Conservation (phyloP, 2,329 filamentous ascomycete species). For the Alternaria arbusti region DNA sequence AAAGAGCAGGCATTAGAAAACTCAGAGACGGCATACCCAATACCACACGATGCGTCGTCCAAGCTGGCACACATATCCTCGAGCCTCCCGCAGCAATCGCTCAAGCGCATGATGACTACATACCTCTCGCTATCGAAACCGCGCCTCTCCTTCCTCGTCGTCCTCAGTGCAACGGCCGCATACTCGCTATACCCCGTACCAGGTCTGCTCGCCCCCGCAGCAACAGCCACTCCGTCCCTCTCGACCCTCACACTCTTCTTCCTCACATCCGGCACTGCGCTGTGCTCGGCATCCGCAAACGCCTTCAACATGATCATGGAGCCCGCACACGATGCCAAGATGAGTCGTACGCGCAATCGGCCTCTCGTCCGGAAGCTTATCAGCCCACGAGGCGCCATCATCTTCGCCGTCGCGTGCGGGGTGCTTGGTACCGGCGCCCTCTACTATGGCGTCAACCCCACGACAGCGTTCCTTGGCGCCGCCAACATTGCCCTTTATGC, state of each 20-base stretch:
- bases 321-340: conserved; percentile 84
- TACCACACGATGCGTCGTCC: conserved; percentile 66
- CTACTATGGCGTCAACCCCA: conserved; percentile 92
- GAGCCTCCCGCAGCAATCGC: conserved; percentile 61
- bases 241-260: conserved; percentile 91
- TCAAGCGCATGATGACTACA: conserved; percentile 74
- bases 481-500: conserved; percentile 90
- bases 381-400: conserved; percentile 70
- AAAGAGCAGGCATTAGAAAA: conserved; percentile 28
- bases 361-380: conserved; percentile 86
- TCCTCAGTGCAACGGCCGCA: conserved; percentile 86
- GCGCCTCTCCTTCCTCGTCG: conserved; percentile 86
- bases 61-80: conserved; percentile 65
- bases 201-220: conserved; percentile 74
- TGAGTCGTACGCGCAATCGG: conserved; percentile 90
- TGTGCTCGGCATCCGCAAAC: conserved; percentile 91
- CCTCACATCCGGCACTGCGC: conserved; percentile 84
- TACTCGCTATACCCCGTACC: conserved; percentile 95
- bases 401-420: conserved; percentile 81
- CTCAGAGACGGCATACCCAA: conserved; percentile 40
- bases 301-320: conserved; percentile 98
- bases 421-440: conserved; percentile 72
- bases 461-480: conserved; percentile 82
- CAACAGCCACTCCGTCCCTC: conserved; percentile 75
- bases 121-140: conserved; percentile 95